Percentiles rank a stretch among this genome's conserved stretches.
phyloP scores from a whole-genome alignment of 306 rosid genomes.

The Senna siamea region DNA sequence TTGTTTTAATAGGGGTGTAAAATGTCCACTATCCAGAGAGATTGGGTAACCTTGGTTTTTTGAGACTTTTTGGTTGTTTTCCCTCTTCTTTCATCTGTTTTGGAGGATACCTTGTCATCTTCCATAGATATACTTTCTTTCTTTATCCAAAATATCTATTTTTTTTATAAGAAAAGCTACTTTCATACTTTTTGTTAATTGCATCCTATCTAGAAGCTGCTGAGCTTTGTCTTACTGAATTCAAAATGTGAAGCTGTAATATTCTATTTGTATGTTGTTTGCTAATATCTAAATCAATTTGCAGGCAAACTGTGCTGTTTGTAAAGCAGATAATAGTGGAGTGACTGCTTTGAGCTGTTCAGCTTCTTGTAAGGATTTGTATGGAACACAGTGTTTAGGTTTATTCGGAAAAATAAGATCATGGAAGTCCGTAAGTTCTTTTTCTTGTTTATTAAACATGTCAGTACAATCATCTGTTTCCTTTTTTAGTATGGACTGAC shows the following conservation, averaged over 20 bases:
- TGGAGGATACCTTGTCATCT: background rate
- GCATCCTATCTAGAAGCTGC: slow-evolving; percentile 28
- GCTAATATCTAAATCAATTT: slow-evolving; percentile 29
- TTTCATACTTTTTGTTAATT: background rate
- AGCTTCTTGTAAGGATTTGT: slow-evolving; percentile 87
- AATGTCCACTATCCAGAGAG: background rate
- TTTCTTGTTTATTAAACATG: slow-evolving; percentile 5
- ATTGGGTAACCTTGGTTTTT: background rate
- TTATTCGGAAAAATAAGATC: slow-evolving; percentile 88
- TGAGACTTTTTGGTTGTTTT: background rate
- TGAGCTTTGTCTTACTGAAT: slow-evolving; percentile 3
- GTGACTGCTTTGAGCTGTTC: slow-evolving; percentile 89
- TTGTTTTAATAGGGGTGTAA: background rate
- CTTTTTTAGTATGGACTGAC: slow-evolving; percentile 16
- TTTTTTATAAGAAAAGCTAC: background rate
- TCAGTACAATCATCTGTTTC: background rate
- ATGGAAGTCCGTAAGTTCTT: slow-evolving; percentile 88
- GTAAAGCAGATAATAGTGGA: slow-evolving; percentile 82
- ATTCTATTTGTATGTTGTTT: slow-evolving; percentile 22
- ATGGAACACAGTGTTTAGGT: slow-evolving; percentile 92
- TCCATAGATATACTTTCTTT: background rate
- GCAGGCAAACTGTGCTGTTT: slow-evolving; percentile 91
- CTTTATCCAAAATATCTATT: background rate
- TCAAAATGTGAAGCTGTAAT: slow-evolving; percentile 22
- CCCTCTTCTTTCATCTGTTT: background rate